A percentile compares a stretch with the other conserved stretches of the same genome.
These are phyloP conservation scores for Pyrrhoderma lamaoense DNA, from an alignment of 1,284 basidiomycete genomes.

Conservation along the genomic window DNA sequence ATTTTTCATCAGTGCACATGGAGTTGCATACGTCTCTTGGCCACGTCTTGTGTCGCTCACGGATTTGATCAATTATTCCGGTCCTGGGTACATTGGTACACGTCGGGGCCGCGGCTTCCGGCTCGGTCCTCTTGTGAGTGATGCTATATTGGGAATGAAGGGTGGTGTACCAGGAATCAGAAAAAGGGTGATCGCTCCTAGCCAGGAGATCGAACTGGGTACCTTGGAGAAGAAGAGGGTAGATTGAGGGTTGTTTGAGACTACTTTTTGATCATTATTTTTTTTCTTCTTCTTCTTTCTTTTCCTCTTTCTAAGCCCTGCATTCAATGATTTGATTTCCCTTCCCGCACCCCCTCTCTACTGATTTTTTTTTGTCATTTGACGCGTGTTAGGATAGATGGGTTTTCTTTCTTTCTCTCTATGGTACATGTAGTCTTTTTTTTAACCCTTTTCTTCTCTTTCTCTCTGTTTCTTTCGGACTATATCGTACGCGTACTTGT, in stretches of 20 bases:
- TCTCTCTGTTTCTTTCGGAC: too few species aligned
- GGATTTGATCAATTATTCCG: conserved; percentile 80
- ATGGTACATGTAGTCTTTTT: too few species aligned
- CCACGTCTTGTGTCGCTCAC: conserved; percentile 84
- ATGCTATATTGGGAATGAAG: neutral
- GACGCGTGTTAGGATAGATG: too few species aligned
- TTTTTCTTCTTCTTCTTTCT: neutral
- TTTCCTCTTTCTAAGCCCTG: too few species aligned
- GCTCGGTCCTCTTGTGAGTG: conserved; percentile 25
- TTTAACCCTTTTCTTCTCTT: too few species aligned
- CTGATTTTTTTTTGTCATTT: too few species aligned
- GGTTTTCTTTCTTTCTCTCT: too few species aligned
- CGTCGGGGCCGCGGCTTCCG: conserved; percentile 71
- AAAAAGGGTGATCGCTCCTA: conserved; percentile 28
- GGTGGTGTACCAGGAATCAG: conserved; percentile 21
- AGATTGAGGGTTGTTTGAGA: conserved; percentile 37
- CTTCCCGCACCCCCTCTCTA: too few species aligned
- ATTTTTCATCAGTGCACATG: conserved; percentile 70
- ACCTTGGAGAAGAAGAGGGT: conserved; percentile 49
- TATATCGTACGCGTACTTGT: too few species aligned
- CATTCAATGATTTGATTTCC: too few species aligned
- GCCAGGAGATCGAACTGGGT: conserved; percentile 50
- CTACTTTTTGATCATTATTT: neutral
- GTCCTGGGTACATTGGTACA: conserved; percentile 77
- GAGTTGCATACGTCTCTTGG: conserved; percentile 88